Evolutionary conservation across 2,329 filamentous ascomycete genomes (phyloP).

Genomic region (Colletotrichum sp.): DNA sequence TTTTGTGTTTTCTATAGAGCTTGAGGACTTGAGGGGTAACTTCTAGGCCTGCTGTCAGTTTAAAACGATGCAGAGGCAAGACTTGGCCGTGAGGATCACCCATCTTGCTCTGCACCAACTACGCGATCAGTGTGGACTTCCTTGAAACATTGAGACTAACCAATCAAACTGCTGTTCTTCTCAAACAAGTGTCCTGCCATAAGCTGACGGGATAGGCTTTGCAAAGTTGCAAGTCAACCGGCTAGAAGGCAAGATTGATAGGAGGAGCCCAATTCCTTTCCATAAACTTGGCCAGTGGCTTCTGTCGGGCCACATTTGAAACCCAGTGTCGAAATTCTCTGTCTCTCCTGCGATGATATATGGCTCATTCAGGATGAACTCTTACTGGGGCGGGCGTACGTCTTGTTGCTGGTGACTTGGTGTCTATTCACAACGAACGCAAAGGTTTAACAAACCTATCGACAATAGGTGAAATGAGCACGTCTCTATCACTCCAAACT

Average conservation of each 20-base stretch:
- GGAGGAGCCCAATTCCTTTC: too few species aligned
- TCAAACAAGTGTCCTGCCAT: background rate
- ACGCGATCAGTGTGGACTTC: background rate
- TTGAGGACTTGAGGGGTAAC: background rate
- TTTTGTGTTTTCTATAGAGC: background rate
- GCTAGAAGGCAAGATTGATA: too few species aligned
- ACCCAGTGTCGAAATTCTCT: background rate
- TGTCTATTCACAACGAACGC: background rate
- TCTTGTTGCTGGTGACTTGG: background rate
- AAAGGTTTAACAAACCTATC: background rate
- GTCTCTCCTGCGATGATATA: background rate
- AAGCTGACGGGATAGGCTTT: too few species aligned
- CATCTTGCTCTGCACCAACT: background rate
- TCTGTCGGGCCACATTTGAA: background rate
- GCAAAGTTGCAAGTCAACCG: too few species aligned
- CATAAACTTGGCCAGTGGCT: background rate
- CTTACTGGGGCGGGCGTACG: background rate
- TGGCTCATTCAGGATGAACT: background rate
- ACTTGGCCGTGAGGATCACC: background rate
- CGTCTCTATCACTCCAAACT: background rate
- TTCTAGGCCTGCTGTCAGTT: background rate
- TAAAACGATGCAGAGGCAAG: background rate
- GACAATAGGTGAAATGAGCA: background rate
- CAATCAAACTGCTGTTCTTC: background rate
- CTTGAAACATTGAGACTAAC: background rate